phyloP scores from a whole-genome alignment of 805 yeast genomes.

The Saturnispora serradocipensis region DNA sequence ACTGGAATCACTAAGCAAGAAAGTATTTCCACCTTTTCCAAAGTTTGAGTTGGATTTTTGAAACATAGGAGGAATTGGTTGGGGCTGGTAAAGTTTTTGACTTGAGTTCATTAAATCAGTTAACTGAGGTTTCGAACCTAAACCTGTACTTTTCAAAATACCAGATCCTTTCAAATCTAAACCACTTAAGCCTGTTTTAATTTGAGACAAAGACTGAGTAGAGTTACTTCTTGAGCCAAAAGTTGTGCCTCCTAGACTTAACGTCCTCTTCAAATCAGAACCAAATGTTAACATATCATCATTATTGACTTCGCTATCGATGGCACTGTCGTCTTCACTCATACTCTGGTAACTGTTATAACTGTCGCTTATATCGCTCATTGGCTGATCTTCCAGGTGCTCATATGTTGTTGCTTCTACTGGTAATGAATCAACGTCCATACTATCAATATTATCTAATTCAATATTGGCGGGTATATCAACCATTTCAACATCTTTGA shows the following conservation, averaged over 20 bases:
- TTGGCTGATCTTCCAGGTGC: constrained; percentile 6
- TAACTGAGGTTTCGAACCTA: constrained; percentile 25
- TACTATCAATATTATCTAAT: constrained; percentile 19
- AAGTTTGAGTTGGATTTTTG: background rate
- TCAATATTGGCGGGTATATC: constrained; percentile 37
- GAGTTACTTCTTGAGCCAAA: constrained; percentile 8
- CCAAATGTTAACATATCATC: background rate
- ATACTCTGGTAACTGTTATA: background rate
- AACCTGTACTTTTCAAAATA: constrained; percentile 21
- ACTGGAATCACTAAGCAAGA: background rate
- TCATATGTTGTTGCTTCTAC: background rate
- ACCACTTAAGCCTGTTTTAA: constrained; percentile 26
- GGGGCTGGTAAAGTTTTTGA: background rate
- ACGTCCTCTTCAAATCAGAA: constrained; percentile 10
- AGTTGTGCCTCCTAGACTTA: constrained; percentile 14
- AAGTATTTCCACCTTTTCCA: background rate
- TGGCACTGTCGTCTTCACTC: background rate
- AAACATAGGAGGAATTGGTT: background rate
- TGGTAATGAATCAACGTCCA: constrained; percentile 18
- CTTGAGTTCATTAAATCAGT: background rate
- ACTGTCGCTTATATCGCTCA: background rate
- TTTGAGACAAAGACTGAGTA: constrained; percentile 18
- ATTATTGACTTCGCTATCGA: background rate
- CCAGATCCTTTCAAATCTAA: constrained; percentile 24
- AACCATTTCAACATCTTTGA: constrained; percentile 23